Evolutionary conservation across 148 eudicot genomes (phyloP), one percentile per base, ranked within the genome.

Genomic region (Amaranthus cruentus): DNA sequence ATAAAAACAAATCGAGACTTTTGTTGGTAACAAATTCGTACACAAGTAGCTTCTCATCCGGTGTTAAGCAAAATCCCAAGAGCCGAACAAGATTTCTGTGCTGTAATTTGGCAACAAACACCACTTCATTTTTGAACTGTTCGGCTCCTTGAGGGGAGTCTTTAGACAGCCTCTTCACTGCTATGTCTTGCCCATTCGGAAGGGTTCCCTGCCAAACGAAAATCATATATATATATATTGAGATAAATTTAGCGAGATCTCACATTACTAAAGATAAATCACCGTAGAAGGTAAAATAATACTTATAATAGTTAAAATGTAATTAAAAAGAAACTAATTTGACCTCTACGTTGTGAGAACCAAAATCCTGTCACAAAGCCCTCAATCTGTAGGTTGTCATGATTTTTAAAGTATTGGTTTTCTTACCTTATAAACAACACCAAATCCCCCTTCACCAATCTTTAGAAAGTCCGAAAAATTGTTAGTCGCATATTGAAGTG

Each of bases 71-170:
- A 78, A 78, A 78, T 52, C 81, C 81, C 46, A 78, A n/a, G 9
- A 78, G 55, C 63, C 68, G 56, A 47, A 71, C 82, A 68, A 79
- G 49, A 75, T 75, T 80, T 47, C 83, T 71, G 6, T 80, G 83
- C 18, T 80, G 62, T 54, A 76, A 73, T 21, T 69, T 76, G 1
- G 78, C 83, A 4, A 80, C 57, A 47, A 80, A 49, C 44, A 42
- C 44, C 2, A 77, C 71, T 55, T 81, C 80, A 11, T 69, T 81
- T 62, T 68, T 76, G 62, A 81, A 81, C 48, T 69, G 71, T 5
- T 12, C 54, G 12, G 52, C 73, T 5, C 77, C 84, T 74, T 81
- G 84, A 13, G 63, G 56, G 2, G 81, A 73, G 60, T 42, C 15
- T 54, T 59, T 55, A 2, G 72, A 78, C 56, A 81, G 51, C 38